A percentile compares a stretch with the other conserved stretches of the same genome.
Conservation (phyloP, 78 protist genomes). For the Polysphondylium violaceum region DNA sequence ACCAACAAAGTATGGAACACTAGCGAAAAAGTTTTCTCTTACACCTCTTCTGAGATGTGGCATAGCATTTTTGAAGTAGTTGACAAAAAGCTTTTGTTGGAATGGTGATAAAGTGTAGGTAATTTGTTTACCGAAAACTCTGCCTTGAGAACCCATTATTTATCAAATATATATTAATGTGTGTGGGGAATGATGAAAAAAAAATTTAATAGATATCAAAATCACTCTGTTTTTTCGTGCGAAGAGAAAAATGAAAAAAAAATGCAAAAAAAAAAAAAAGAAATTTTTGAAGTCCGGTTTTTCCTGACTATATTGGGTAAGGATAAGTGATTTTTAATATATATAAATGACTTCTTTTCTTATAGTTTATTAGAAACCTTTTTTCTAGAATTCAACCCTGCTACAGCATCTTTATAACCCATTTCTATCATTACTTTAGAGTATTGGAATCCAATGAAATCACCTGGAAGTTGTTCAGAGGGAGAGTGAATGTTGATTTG, state of each 20-base stretch:
- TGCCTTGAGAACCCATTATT: conserved; percentile 55
- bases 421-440: conserved; percentile 5
- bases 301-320: too few species aligned
- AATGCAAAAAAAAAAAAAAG: not conserved
- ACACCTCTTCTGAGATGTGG: conserved; percentile 64
- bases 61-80: conserved; percentile 69
- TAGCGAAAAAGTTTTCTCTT: conserved; percentile 7
- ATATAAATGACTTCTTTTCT: too few species aligned
- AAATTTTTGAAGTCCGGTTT: too few species aligned
- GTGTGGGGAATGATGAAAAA: not conserved
- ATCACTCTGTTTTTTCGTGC: not conserved
- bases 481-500: conserved; percentile 24
- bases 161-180: not conserved
- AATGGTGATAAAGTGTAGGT: conserved; percentile 73
- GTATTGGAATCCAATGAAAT: conserved; percentile 23
- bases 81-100: conserved; percentile 67
- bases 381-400: too few species aligned
- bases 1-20: conserved; percentile 71
- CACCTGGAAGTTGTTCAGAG: conserved; percentile 29
- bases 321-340: too few species aligned
- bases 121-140: conserved; percentile 69
- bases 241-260: not conserved
- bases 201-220: conserved; percentile 16
- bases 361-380: too few species aligned
- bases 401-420: conserved; percentile 48